Base-by-base conservation (phyloP, 2,329 filamentous ascomycete species). In the Fusarium penzigii region DNA sequence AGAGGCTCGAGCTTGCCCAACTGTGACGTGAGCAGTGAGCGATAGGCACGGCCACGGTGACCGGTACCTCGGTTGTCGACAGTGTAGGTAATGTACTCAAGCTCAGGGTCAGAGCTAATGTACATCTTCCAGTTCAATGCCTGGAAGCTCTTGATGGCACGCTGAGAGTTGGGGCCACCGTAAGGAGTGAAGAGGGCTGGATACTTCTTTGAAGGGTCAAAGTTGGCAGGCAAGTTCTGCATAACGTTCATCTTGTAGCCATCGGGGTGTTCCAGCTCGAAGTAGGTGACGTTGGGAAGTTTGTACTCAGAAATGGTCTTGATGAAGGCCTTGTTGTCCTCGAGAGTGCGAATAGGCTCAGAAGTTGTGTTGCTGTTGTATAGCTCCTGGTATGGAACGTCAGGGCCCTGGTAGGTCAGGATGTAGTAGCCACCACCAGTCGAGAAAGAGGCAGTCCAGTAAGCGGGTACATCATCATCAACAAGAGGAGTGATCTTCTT, bases 11-110 rank as follows among this genome's bases (percentile, higher is more conserved):
- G 75, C 32, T 78, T 76, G 13, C 86, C 86, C 0, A 89, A 78
- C 20, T 82, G 82, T 3, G 75, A 75, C 0, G 82, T 72, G 0
- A 89, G 84, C 2, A 75, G 63, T 1, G 79, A 76, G 2, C 85
- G 81, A 73, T 86, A 89, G 2, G 73, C 75, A 14, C 86, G 83
- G 5, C 86, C 86, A 57, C 84, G 82, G 70, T 73, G 81, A 0
- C 82, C 85, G 0, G 86, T 88, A 39, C 86, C 86, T 3, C 86
- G 83, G 66, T 85, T 85, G 68, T 89, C 86, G 7, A 89, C 81
- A 0, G 81, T 86, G 68, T 85, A 82, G n/a, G 81, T 81, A 46
- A 88, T 80, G 70, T 83, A 89, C 64, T 87, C 77, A 1, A 89
- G 79, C 55, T 88, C 85, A 0, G 84, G 83, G 59, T 89, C 85